Evolutionary conservation across 352 stramenopile species (phyloP).

Genomic region (Phytopythium oedochilum): DNA sequence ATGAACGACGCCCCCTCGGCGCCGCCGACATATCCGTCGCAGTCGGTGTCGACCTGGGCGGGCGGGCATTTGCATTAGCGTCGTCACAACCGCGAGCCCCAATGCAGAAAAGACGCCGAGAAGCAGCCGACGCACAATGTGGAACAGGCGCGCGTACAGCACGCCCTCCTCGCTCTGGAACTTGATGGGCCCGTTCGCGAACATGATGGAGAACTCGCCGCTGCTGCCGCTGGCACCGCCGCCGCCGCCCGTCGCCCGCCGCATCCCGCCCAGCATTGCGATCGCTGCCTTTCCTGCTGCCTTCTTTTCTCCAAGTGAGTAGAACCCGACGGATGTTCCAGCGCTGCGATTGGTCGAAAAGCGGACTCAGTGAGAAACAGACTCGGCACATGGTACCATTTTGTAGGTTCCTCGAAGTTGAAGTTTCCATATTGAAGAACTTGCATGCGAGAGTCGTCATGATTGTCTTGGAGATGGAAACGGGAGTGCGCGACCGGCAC

Average conservation of each 20-base stretch:
- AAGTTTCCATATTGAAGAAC: no score
- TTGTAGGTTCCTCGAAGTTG: no score
- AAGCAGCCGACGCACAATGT: slow-evolving; percentile 81
- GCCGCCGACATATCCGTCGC: slow-evolving; percentile 71
- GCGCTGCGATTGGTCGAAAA: no score
- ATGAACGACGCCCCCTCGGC: slow-evolving; percentile 79
- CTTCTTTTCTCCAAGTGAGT: no score
- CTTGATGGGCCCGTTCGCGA: slow-evolving; percentile 82
- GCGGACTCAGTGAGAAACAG: no score
- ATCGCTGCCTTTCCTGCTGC: background rate
- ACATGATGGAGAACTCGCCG: slow-evolving; percentile 75
- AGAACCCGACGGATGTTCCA: no score
- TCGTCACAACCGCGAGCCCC: no score
- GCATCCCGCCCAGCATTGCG: slow-evolving; percentile 21
- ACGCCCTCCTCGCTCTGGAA: slow-evolving; percentile 79
- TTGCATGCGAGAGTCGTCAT: no score
- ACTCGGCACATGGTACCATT: no score
- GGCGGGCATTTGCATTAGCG: no score
- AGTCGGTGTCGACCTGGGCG: slow-evolving; percentile 70
- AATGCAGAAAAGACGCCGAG: no score
- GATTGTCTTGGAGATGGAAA: slow-evolving; percentile 68
- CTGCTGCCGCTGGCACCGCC: slow-evolving; percentile 15
- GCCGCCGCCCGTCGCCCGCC: slow-evolving; percentile 15
- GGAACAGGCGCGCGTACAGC: slow-evolving; percentile 77
- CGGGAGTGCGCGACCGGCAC: slow-evolving; percentile 34